These are phyloP conservation scores for Tagetes erecta DNA, from an alignment of 129 eudicot genomes.

Conservation along the genomic window DNA sequence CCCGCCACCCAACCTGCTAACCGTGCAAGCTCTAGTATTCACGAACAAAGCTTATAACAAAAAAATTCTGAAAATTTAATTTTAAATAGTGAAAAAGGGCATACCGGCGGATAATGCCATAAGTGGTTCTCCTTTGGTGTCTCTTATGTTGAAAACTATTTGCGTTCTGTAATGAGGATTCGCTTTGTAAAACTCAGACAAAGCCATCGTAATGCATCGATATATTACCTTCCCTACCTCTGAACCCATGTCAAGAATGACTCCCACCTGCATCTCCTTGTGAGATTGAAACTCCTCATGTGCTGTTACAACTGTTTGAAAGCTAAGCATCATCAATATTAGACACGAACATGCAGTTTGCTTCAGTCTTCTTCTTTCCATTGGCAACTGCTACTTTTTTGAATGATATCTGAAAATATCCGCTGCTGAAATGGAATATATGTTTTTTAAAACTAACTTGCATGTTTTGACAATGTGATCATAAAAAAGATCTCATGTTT, in stretches of 20 bases:
- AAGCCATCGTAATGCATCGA: constrained; percentile 32
- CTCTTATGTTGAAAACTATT: constrained; percentile 22
- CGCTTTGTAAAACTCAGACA: constrained; percentile 33
- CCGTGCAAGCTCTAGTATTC: no score
- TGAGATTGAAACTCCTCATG: neutral
- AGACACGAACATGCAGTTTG: constrained; percentile 5
- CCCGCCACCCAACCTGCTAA: no score
- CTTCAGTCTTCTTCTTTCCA: constrained; percentile 9
- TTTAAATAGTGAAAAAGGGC: no score
- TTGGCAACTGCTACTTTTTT: neutral
- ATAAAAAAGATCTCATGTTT: neutral
- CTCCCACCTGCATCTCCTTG: constrained; percentile 31
- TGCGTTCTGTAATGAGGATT: constrained; percentile 29
- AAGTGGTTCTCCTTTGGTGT: constrained; percentile 39
- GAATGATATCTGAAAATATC: neutral
- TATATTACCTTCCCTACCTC: constrained; percentile 24
- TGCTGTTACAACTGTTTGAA: neutral
- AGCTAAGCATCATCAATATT: constrained; percentile 11
- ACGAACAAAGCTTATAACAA: no score
- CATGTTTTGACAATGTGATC: neutral
- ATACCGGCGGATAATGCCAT: constrained; percentile 21
- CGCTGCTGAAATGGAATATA: neutral
- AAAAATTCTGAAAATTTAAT: no score
- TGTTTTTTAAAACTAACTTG: neutral
- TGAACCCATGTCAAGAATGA: constrained; percentile 43